These are phyloP conservation scores for Mycena venus DNA, from an alignment of 768 basidiomycete genomes.

Conservation along the genomic window DNA sequence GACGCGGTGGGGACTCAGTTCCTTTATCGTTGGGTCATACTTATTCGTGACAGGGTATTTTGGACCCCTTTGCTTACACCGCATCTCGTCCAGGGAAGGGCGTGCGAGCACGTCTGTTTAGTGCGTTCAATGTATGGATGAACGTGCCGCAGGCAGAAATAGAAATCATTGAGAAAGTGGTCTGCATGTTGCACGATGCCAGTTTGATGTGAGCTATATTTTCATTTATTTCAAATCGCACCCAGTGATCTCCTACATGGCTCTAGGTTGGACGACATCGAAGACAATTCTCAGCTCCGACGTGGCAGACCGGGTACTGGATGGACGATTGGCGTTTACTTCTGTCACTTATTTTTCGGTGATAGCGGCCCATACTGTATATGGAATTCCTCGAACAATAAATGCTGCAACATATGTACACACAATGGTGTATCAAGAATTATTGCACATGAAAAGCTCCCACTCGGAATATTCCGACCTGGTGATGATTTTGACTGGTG, in stretches of 20 bases:
- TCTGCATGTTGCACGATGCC: not conserved
- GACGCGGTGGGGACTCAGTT: too few relatives aligned
- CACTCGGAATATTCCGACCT: not conserved
- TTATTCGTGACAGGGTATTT: not conserved
- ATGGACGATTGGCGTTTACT: not conserved
- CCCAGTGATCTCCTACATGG: too few relatives aligned
- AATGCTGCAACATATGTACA: not conserved
- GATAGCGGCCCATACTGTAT: not conserved
- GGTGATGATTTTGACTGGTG: not conserved
- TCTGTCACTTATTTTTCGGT: not conserved
- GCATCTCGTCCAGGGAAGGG: not conserved
- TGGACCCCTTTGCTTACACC: not conserved
- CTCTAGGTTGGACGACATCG: conserved; percentile 4
- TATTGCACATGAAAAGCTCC: not conserved
- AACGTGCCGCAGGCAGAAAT: not conserved
- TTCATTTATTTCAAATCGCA: not conserved
- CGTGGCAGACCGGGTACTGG: not conserved
- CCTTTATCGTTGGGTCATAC: too few relatives aligned
- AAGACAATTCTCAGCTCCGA: not conserved
- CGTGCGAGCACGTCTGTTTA: not conserved
- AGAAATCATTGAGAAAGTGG: not conserved
- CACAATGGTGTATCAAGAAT: not conserved
- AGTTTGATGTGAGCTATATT: not conserved
- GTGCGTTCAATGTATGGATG: not conserved
- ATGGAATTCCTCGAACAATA: not conserved